Base-by-base conservation (phyloP, 257 asterid genomes). In the Haberlea rhodopensis region DNA sequence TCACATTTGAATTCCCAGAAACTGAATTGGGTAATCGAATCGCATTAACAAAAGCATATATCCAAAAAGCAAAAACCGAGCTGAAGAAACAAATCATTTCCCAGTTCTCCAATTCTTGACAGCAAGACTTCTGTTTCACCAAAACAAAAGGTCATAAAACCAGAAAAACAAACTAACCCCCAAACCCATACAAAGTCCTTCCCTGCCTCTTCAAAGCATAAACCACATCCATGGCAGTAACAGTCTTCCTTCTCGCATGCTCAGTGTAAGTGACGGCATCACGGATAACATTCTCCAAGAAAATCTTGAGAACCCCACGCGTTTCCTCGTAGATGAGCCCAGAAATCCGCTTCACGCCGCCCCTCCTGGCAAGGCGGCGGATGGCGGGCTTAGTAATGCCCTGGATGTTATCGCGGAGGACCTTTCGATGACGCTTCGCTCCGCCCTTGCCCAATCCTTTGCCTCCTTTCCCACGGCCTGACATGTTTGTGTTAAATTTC, bases 181-280 rank as follows among this genome's bases (percentile, higher is more conserved):
- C 80, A 34, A 78, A 78, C 6, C 82, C 82, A 27, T 78, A 78
- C 31, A 78, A 19, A 0, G 82, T 78, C 56, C 82, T 70, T 1
- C 82, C 82, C 69, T 78, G 82, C 74, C 82, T 73, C 79, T 77
- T 77, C 40, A 77, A 66, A 60, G 82, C 78, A 6, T 77, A 77
- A 15, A 77, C 79, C 46, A 78, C 83, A 19, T 78, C 83, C 83
- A 78, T 78, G 68, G 83, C 83, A 9, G 83, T 74, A 2, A 74
- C 80, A 20, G 83, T 78, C 75, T 78, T 78, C 71, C 78, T 78
- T 63, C 80, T 53, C 0, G 83, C 83, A 70, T 71, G 81, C 66
- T 76, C 77, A 0, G 77, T 71, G 69, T 76, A 71, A 0, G 77
- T 76, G 8, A 76, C 74, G 11, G 81, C 81, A 25, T 76, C 81